These are phyloP conservation scores for Boletus coccyginus DNA, from an alignment of 768 basidiomycete genomes.

Conservation along the genomic window DNA sequence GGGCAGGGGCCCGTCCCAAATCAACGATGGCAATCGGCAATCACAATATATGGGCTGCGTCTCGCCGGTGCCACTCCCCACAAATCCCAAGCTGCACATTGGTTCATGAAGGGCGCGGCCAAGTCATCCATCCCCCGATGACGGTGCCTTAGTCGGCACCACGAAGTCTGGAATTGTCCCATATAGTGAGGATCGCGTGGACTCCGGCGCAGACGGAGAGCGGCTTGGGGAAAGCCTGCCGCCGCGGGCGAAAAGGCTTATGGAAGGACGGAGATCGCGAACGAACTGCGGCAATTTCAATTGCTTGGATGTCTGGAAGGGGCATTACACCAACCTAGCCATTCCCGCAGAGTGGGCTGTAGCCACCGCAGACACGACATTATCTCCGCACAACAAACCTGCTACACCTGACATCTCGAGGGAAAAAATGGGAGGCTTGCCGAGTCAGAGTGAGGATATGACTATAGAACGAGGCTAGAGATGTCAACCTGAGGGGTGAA, in stretches of 20 bases:
- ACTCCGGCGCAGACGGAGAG: slow-evolving; percentile 1
- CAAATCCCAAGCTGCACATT: slow-evolving; percentile 4
- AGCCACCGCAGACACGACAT: slow-evolving; percentile 28
- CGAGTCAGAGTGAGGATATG: neutral
- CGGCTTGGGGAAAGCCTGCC: neutral
- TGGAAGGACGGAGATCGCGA: neutral
- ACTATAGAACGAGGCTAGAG: neutral
- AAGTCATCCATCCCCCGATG: slow-evolving; percentile 9
- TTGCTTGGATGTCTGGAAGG: neutral
- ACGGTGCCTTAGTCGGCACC: slow-evolving; percentile 63
- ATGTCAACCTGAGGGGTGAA: neutral
- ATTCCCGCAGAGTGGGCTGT: neutral
- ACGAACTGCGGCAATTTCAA: neutral
- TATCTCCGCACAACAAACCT: slow-evolving; percentile 30
- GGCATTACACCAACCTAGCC: neutral
- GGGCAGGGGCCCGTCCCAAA: slow-evolving; percentile 9
- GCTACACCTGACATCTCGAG: slow-evolving; percentile 25
- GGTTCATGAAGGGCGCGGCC: slow-evolving; percentile 47
- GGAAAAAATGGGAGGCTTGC: slow-evolving; percentile 2
- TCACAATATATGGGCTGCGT: slow-evolving; percentile 4
- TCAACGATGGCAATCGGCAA: slow-evolving; percentile 9
- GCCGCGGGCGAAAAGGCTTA: neutral
- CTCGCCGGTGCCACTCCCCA: slow-evolving; percentile 6
- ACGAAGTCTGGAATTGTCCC: slow-evolving; percentile 58
- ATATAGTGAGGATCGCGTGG: slow-evolving; percentile 2